Evolutionary conservation across 805 yeast genomes (phyloP).

Genomic region (Candida montana): DNA sequence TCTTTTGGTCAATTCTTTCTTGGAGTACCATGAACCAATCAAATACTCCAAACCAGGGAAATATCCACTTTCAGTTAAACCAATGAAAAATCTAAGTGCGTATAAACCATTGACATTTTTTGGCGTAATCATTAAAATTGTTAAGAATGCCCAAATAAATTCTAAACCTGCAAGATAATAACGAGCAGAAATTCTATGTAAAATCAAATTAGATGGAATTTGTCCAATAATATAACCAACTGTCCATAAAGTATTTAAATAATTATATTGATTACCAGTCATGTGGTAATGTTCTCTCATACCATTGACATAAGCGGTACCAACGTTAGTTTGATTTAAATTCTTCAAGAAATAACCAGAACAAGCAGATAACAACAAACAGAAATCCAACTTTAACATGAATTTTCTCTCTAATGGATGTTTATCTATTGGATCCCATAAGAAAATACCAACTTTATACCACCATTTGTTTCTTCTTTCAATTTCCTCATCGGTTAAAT

Average conservation of each 20-base stretch:
- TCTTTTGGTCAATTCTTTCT: conserved; percentile 30
- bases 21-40: conserved; percentile 33
- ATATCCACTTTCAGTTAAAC: conserved; percentile 38
- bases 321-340: conserved; percentile 36
- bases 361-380: conserved; percentile 35
- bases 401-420: conserved; percentile 29
- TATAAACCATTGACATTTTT: conserved; percentile 22
- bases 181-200: conserved; percentile 37
- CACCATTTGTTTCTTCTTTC: conserved; percentile 11
- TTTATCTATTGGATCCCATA: conserved; percentile 9
- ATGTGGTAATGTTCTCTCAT: conserved; percentile 39
- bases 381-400: conserved; percentile 30
- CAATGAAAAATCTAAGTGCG: conserved; percentile 32
- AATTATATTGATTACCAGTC: conserved; percentile 38
- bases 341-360: conserved; percentile 42
- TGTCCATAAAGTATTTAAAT: conserved; percentile 38
- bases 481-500: conserved; percentile 1
- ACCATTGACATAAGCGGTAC: no score
- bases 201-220: conserved; percentile 38
- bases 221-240: conserved; percentile 47
- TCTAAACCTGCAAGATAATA: conserved; percentile 40
- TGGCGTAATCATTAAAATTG: conserved; percentile 28
- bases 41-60: conserved; percentile 43
- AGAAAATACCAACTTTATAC: conserved; percentile 6
- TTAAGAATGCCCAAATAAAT: conserved; percentile 37